Evolutionary conservation across 164 flowering plant species (phyloP), one percentile per base, ranked within the genome.

Genomic region (Piper longum): DNA sequence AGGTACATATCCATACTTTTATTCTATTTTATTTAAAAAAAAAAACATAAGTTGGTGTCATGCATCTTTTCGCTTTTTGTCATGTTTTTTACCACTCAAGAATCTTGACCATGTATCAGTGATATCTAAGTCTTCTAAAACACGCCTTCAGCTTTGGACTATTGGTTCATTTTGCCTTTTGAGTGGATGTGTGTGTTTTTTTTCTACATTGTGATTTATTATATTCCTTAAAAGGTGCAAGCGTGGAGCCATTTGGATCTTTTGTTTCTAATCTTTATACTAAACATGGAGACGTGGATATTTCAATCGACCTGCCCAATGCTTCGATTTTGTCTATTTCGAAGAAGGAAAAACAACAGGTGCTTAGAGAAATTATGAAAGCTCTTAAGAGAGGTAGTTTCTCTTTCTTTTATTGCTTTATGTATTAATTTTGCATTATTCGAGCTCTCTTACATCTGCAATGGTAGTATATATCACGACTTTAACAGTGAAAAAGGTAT

Each of bases 171-270:
- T 4, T 57, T 57, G 2, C 41, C 41, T 7, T 2, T 36, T 7
- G 41, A 26, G 16, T 26, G 2, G 60, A 36, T 57, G 12, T 11
- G 2, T 26, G 7, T 57, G 26, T 41, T 13, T 16, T 63, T 54
- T 54, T 18, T 19, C 5, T 63, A 2, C 7, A 14, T 41, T 16
- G 56, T 17, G 26, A 62, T 26, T 60, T 56, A 16, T 19, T 16
- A 26, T 54, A 40, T 42, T n/a, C 41, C 40, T 45, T 54, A 13
- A 44, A 18, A 93, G 98, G 95, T 79, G 90, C 95, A 26, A 83
- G 82, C 39, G 96, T 93, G 69, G 89, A 88, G 71, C 95, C 97
- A 58, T 93, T 85, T 77, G 98, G 98, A 60, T 93, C 98, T 8
- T 93, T 81, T 85, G 80, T 82, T 64, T 90, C 97, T 60, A 77